phyloP scores from a whole-genome alignment of 306 rosid genomes.

The Rubus idaeus region DNA sequence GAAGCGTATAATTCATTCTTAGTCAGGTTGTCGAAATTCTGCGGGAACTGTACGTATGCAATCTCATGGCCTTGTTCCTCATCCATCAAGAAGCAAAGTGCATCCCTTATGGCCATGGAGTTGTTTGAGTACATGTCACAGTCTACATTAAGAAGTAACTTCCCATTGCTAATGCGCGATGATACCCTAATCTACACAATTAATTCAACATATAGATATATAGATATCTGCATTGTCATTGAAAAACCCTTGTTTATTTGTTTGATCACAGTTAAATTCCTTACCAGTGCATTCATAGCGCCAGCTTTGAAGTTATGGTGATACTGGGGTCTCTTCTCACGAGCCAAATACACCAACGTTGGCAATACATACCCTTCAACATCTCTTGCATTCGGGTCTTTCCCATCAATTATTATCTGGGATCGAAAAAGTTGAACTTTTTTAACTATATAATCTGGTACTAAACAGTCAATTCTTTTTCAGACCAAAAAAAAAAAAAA shows the following conservation, averaged over 20 bases:
- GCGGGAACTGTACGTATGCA: conserved; percentile 71
- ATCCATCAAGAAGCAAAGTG: conserved; percentile 75
- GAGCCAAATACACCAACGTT: conserved; percentile 65
- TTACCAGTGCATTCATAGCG: conserved; percentile 80
- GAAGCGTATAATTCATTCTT: conserved; percentile 56
- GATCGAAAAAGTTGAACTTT: too few species aligned
- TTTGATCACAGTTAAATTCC: too few species aligned
- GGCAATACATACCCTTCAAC: conserved; percentile 52
- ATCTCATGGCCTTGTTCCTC: conserved; percentile 61
- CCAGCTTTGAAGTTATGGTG: conserved; percentile 81
- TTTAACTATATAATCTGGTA: too few species aligned
- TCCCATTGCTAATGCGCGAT: conserved; percentile 58
- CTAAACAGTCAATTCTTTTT: neutral
- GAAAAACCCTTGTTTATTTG: too few species aligned
- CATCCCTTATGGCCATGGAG: conserved; percentile 55
- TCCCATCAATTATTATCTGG: conserved; percentile 62
- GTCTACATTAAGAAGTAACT: conserved; percentile 61
- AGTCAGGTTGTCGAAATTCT: conserved; percentile 45
- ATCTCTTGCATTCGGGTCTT: conserved; percentile 52
- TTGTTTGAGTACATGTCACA: conserved; percentile 85
- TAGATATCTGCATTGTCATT: too few species aligned
- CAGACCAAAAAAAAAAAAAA: too few species aligned
- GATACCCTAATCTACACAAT: conserved; percentile 66
- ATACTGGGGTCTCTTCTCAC: conserved; percentile 69
- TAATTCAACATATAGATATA: too few species aligned